These are phyloP conservation scores for Phallus indusiatus DNA, from an alignment of 768 basidiomycete species.

Conservation along the genomic window DNA sequence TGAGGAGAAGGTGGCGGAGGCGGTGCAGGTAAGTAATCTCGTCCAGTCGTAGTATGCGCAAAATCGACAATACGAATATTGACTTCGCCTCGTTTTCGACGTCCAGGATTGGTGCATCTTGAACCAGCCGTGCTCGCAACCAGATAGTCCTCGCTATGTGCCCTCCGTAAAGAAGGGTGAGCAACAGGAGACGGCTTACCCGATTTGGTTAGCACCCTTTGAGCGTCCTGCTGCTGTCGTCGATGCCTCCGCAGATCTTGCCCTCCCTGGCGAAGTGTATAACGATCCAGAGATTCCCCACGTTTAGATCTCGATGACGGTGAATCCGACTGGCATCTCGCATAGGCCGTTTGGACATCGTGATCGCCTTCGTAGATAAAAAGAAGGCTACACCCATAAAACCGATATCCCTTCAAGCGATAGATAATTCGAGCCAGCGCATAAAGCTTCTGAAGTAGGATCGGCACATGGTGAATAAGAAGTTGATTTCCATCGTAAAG, in stretches of 20 bases:
- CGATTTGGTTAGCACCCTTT: neutral
- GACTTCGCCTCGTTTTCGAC: conserved; percentile 79
- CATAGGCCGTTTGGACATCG: conserved; percentile 73
- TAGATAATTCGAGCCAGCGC: conserved; percentile 87
- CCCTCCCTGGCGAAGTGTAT: conserved; percentile 11
- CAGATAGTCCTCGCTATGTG: conserved; percentile 73
- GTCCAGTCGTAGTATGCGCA: conserved; percentile 94
- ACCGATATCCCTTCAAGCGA: conserved; percentile 88
- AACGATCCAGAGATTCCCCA: conserved; percentile 67
- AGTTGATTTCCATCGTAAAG: conserved; percentile 75
- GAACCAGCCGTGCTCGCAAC: conserved; percentile 43
- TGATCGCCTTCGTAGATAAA: conserved; percentile 96
- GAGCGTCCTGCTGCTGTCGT: neutral
- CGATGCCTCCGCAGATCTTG: conserved; percentile 12
- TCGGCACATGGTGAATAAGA: conserved; percentile 86
- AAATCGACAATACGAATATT: conserved; percentile 97
- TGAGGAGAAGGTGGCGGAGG: conserved; percentile 28
- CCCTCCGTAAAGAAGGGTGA: conserved; percentile 50
- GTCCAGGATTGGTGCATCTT: conserved; percentile 47
- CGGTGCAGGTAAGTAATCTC: conserved; percentile 73
- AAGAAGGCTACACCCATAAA: conserved; percentile 94
- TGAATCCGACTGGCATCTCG: conserved; percentile 50
- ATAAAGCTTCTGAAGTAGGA: conserved; percentile 84
- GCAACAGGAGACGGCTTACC: conserved; percentile 8
- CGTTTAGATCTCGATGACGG: conserved; percentile 60